Conservation (phyloP, 2,329 filamentous ascomycete species). For the Seiridium unicorne region DNA sequence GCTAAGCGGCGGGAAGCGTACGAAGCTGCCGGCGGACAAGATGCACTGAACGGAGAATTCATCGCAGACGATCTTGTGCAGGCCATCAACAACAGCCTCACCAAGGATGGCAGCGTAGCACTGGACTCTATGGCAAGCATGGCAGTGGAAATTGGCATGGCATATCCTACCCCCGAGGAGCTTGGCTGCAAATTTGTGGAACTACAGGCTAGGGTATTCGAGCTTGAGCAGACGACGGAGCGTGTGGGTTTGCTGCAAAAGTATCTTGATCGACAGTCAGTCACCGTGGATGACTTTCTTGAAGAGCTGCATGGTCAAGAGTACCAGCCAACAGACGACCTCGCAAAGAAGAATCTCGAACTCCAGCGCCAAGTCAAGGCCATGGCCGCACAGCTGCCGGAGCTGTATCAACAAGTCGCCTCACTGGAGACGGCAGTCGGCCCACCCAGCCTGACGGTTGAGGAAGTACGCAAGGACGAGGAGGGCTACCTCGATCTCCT, state of each 20-base stretch:
- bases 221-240: conserved; percentile 53
- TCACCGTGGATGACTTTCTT: conserved; percentile 36
- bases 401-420: conserved; percentile 58
- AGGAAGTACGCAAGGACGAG: conserved; percentile 59
- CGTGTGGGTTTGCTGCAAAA: conserved; percentile 55
- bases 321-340: conserved; percentile 54
- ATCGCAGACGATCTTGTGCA: conserved; percentile 44
- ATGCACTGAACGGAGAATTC: conserved; percentile 15
- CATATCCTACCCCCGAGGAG: conserved; percentile 44
- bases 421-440: conserved; percentile 33
- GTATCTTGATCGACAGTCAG: conserved; percentile 53
- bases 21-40: not conserved
- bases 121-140: conserved; percentile 58
- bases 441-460: conserved; percentile 39
- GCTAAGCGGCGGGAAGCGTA: conserved; percentile 20
- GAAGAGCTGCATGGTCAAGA: conserved; percentile 39
- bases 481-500: conserved; percentile 56
- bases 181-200: conserved; percentile 53
- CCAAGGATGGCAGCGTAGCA: conserved; percentile 50
- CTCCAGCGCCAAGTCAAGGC: conserved; percentile 69
- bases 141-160: conserved; percentile 47
- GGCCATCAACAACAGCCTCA: conserved; percentile 53
- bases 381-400: conserved; percentile 64
- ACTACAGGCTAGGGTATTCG: conserved; percentile 52
- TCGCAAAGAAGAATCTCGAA: conserved; percentile 71